These are phyloP conservation scores for Fusarium ambrosium DNA, from an alignment of 2,329 filamentous ascomycete genomes.

Conservation along the genomic window DNA sequence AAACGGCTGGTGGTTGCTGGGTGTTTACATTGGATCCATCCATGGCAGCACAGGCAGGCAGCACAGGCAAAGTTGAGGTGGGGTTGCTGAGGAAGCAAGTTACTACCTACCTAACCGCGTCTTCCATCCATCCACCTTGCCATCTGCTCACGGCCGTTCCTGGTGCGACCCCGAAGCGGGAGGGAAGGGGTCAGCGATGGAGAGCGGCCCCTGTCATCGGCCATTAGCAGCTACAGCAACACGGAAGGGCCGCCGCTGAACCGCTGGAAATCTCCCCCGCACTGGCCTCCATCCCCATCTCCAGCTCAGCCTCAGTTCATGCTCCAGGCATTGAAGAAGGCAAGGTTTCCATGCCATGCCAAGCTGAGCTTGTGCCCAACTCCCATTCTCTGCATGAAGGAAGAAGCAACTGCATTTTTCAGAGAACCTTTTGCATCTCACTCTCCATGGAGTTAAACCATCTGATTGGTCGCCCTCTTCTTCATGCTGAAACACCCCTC, in stretches of 20 bases:
- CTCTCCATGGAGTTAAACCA: neutral
- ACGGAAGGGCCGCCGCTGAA: constrained; percentile 16
- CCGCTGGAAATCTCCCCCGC: constrained; percentile 29
- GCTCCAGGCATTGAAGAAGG: neutral
- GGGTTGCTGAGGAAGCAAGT: constrained; percentile 46
- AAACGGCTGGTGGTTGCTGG: constrained; percentile 32
- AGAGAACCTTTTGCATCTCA: neutral
- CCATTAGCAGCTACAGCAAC: neutral
- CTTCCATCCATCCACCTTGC: constrained; percentile 21
- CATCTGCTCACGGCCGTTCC: constrained; percentile 32
- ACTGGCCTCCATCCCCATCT: constrained; percentile 15
- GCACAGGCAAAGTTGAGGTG: constrained; percentile 6
- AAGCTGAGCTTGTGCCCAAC: neutral
- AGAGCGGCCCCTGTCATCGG: constrained; percentile 30
- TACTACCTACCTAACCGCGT: constrained; percentile 23
- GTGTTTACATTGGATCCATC: constrained; percentile 33
- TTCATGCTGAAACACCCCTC: constrained; percentile 19
- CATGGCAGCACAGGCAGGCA: neutral
- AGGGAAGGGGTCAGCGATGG: constrained; percentile 18
- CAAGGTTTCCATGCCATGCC: constrained; percentile 27
- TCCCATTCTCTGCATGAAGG: neutral
- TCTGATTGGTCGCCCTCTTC: neutral
- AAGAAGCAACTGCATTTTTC: neutral
- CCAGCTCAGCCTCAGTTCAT: constrained; percentile 22
- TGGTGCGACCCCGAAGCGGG: constrained; percentile 39